Base-by-base conservation (phyloP, 2,329 filamentous ascomycete genomes). In the Diaporthe sp. region DNA sequence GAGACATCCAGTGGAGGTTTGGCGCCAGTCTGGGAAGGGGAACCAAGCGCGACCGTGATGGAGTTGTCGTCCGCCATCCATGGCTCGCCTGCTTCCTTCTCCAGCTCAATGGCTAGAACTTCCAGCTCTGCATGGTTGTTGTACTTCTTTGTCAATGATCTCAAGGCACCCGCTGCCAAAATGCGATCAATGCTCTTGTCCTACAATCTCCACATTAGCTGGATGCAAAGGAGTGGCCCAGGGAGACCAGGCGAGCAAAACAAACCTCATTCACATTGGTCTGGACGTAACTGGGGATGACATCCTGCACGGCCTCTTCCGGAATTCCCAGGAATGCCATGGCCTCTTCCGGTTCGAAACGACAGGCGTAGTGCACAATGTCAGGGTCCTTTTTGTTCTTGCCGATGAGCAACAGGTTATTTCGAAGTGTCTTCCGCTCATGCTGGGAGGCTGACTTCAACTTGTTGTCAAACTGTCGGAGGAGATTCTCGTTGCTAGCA, bases 1-100 rank as follows among this genome's bases (percentile, higher is more conserved):
- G 90, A 87, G 62, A 85, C 80, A 73, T 86, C 80, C 19, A 81
- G 80, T 4, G 79, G 73, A 59, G 76, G 67, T 34, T 75, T 76
- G 37, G 76, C 67, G 44, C 62, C 25, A 51, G 39, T 22, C 42
- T 67, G 68, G 44, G 31, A 51, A 55, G n/a, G 17, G 15, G 71
- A 19, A 2, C 55, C 55, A 15, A 44, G 58, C 34, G 58, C 71
- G 6, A 65, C 58, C 34, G 59, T 55, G 34, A 65, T 65, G 12
- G 71, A 73, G 28, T 55, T 55, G 25, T 55, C 39, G 28, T 59
- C 75, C 6, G 10, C 42, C n/a, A 65, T 22, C 69, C 58, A 70
- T n/a, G 75, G 55, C 69, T 71, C 69, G 37, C 70, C 69, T 17
- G 73, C 62, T 37, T 73, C 51, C 42, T 46, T 65, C 44, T 73